Evolutionary conservation across 2,329 filamentous ascomycete genomes (phyloP), one percentile per base, ranked within the genome.

Genomic region (Xylaria sp.): DNA sequence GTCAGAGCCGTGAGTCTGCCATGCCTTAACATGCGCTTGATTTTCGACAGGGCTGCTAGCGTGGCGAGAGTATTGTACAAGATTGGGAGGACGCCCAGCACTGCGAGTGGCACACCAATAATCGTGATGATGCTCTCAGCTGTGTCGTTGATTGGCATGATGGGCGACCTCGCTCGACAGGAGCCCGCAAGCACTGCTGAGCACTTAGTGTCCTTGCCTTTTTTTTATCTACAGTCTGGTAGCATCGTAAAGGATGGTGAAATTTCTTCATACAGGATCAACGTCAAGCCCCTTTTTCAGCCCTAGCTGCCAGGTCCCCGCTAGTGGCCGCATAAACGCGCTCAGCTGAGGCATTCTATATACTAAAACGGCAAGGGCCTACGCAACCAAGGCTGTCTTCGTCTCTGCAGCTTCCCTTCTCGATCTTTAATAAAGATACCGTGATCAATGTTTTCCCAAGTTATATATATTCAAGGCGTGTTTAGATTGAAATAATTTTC

Each of bases 61-160:
- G 88, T 90, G 29, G 85, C 83, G 62, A 88, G 80, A 23, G 86
- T 90, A 74, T 90, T 91, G 80, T 91, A 91, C 51, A 91, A 81
- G 60, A 91, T 91, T 0, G 89, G 89, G 5, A 91, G 81, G 25
- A 91, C 85, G 51, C 86, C 87, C 1, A 90, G 78, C 1, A 90
- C 83, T 1, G 86, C 88, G 21, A 90, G 80, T 1, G 88, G 88
- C 2, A 90, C 80, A 72, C 85, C 85, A 47, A 87, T 83, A 66
- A 86, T 87, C 27, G 85, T 87, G 77, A 88, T 87, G 66, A 88
- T 84, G 69, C 87, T 83, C 10, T 82, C 79, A 48, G 83, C 78
- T 6, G 63, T 13, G 69, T 2, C 32, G 48, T 32, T 61, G 44
- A 29, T 44, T 21, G 65, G 47, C 68, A 71, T 72, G 21, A 60